Evolutionary conservation across 768 basidiomycete species (phyloP), one percentile per base, ranked within the genome.

Genomic region (Gymnopilus junonius): DNA sequence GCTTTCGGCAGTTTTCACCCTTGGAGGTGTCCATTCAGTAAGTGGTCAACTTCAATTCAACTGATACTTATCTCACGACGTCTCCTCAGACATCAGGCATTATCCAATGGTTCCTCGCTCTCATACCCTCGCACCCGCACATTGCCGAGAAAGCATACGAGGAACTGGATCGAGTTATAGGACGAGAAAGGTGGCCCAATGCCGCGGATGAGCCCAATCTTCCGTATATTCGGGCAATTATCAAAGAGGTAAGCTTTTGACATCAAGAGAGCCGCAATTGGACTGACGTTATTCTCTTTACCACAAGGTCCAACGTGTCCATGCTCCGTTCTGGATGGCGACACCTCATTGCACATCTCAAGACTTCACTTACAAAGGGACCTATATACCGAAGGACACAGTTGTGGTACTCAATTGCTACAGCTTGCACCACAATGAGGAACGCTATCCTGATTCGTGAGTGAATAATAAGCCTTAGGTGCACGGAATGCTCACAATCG

Each of bases 1-100:
- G 58, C 71, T 83, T 35, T 72, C 74, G 8, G 69, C 77, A 7
- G 79, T 76, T 3, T 81, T 82, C 61, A 80, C 76, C 66, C 75
- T 81, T 20, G 82, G 79, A 8, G 81, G 81, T 40, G 77, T 82
- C 31, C 74, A 82, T 54, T 75, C 81, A 23, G 80, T 79, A 45
- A 46, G 76, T 14, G 29, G 14, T n/a, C 54, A 0, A 43, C 21
- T 39, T 50, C 20, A 20, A 21, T 27, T 1, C 14, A 37, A 17
- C 1, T 6, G 11, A 32, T 14, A 5, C 12, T n/a, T 59, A 50
- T 48, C 37, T 40, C 23, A n/a, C 29, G 39, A 31, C 31, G 17
- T 20, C 31, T 25, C 8, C 37, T 23, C 39, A 77, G 76, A 75
- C 76, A 3, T 67, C 75, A 45, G 70, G 67, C 4, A 73, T 77